Percentiles rank a stretch among this genome's conserved stretches.
Conservation (phyloP, 2,329 filamentous ascomycete genomes). For the Corinectria fuckeliana region DNA sequence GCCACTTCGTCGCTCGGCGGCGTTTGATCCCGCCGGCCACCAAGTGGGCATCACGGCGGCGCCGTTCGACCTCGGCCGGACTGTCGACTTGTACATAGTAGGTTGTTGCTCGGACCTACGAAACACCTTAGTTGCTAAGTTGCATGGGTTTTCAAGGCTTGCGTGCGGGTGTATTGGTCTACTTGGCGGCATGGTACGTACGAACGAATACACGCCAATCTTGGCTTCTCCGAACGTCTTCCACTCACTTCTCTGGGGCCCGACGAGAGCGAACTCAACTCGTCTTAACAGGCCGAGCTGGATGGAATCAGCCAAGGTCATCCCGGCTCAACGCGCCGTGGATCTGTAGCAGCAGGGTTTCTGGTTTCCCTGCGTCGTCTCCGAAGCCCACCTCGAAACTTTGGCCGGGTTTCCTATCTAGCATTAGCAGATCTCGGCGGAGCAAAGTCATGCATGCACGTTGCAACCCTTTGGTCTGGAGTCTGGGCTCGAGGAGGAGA, state of each 20-base stretch:
- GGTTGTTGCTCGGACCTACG: slow-evolving; percentile 1
- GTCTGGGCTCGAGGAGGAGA: background rate
- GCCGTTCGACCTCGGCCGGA: slow-evolving; percentile 17
- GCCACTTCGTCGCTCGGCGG: slow-evolving; percentile 27
- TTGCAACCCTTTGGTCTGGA: background rate
- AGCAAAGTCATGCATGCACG: background rate
- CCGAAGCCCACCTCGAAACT: background rate
- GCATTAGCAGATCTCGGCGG: slow-evolving; percentile 16
- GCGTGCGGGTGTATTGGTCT: background rate
- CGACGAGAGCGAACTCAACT: background rate
- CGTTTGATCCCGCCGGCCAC: slow-evolving; percentile 27
- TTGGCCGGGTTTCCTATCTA: slow-evolving; percentile 9
- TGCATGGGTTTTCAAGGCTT: background rate
- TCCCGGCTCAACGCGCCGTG: background rate
- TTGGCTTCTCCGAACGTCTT: background rate
- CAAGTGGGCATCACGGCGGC: slow-evolving; percentile 30
- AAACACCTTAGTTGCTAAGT: background rate
- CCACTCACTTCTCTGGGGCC: background rate
- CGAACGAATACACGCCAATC: background rate
- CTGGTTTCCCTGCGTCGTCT: background rate
- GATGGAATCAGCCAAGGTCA: background rate
- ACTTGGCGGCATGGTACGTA: background rate
- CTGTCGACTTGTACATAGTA: slow-evolving; percentile 13
- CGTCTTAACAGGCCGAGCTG: too few species aligned
- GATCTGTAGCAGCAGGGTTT: background rate